Evolutionary conservation across 768 basidiomycete species (phyloP).

Genomic region (Grammothele lineata): DNA sequence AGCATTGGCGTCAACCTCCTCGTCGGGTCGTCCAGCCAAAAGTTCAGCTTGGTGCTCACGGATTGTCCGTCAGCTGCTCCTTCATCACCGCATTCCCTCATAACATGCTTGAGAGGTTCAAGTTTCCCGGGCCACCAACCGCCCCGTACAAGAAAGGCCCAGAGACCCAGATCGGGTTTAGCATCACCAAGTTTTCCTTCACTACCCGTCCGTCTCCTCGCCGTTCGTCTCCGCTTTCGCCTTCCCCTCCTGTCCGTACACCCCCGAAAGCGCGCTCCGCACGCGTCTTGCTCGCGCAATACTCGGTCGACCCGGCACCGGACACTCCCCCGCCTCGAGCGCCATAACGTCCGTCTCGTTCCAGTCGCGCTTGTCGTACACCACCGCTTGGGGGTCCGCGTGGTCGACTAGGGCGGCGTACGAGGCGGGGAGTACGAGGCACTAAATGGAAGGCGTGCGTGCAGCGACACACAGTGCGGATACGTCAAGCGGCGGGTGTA

Average conservation of each 20-base stretch:
- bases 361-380: slow-evolving; percentile 40
- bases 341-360: slow-evolving; percentile 30
- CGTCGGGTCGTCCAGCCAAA: too few species aligned
- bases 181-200: slow-evolving; percentile 31
- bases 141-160: slow-evolving; percentile 31
- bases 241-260: too few species aligned
- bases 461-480: slow-evolving; percentile 58
- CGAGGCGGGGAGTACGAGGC: slow-evolving; percentile 68
- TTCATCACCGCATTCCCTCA: slow-evolving; percentile 22
- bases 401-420: slow-evolving; percentile 40
- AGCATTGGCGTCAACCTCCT: too few species aligned
- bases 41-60: too few species aligned
- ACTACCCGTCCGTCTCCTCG: slow-evolving; percentile 5
- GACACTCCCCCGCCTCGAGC: slow-evolving; percentile 14
- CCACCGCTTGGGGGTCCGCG: background rate
- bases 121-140: slow-evolving; percentile 23
- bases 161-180: slow-evolving; percentile 47
- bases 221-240: slow-evolving; percentile 5
- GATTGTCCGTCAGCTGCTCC: slow-evolving; percentile 19
- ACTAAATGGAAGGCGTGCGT: slow-evolving; percentile 46
- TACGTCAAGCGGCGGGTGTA: slow-evolving; percentile 11
- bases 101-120: background rate
- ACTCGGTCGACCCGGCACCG: slow-evolving; percentile 36
- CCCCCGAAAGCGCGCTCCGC: slow-evolving; percentile 42
- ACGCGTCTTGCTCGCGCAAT: slow-evolving; percentile 60